A percentile compares a stretch with the other conserved stretches of the same genome.
These are phyloP conservation scores for Penicillium cosmopolitanum DNA, from an alignment of 495 filamentous ascomycete species.

Conservation along the genomic window DNA sequence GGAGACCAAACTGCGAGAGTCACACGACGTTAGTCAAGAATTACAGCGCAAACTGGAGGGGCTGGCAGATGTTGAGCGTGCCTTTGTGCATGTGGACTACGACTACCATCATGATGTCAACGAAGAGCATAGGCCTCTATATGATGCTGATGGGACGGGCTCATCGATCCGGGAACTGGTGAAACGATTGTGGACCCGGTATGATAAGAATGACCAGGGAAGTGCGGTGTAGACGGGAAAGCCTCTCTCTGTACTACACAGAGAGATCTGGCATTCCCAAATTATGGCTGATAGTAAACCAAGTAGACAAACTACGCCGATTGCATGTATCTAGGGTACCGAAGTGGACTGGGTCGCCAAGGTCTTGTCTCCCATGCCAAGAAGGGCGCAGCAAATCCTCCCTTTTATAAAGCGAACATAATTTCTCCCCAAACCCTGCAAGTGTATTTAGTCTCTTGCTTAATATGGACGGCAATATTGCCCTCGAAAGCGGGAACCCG, in stretches of 20 bases:
- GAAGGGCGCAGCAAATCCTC: background rate
- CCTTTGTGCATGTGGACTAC: conserved; percentile 63
- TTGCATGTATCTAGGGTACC: background rate
- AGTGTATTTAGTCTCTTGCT: background rate
- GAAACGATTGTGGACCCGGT: conserved; percentile 9
- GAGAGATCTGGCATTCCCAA: background rate
- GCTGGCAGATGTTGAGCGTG: conserved; percentile 54
- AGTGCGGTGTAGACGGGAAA: background rate
- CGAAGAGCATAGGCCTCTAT: conserved; percentile 58
- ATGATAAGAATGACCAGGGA: background rate
- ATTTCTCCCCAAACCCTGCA: background rate
- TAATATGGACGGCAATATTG: background rate
- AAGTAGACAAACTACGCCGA: background rate
- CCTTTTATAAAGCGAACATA: background rate
- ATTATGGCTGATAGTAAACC: background rate
- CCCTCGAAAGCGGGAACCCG: background rate
- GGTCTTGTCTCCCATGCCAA: conserved; percentile 4
- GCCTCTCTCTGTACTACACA: background rate
- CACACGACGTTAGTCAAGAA: conserved; percentile 57
- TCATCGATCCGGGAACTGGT: conserved; percentile 16
- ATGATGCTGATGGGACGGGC: conserved; percentile 32
- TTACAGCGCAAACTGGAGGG: conserved; percentile 60
- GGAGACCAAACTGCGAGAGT: conserved; percentile 48
- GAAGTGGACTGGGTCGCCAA: background rate
- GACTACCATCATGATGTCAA: conserved; percentile 41